phyloP scores from a whole-genome alignment of 2,329 filamentous ascomycete genomes.

The Talaromyces sp. region DNA sequence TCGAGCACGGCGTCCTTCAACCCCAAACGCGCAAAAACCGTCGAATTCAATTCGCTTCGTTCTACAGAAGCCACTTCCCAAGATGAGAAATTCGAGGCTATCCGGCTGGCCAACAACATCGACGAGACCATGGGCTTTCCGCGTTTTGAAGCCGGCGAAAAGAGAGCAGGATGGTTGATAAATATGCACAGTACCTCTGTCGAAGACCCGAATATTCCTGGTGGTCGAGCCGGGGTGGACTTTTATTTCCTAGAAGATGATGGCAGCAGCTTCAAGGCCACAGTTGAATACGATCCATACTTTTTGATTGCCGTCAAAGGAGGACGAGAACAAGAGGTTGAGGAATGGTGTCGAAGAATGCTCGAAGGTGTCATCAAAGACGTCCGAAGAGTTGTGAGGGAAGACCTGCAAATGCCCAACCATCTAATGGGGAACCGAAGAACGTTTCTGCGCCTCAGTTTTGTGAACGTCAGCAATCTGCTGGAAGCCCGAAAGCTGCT shows the following conservation, averaged over 20 bases:
- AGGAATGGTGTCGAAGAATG: constrained; percentile 82
- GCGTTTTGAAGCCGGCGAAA: constrained; percentile 82
- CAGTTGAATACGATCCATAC: constrained; percentile 93
- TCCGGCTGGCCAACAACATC: constrained; percentile 75
- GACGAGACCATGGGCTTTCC: constrained; percentile 94
- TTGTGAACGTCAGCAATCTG: constrained; percentile 81
- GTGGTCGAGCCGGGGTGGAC: constrained; percentile 84
- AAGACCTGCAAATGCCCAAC: constrained; percentile 92
- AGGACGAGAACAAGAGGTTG: constrained; percentile 84
- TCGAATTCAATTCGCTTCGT: constrained; percentile 68
- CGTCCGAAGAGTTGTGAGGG: constrained; percentile 75
- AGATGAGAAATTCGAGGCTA: constrained; percentile 87
- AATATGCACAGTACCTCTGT: constrained; percentile 89
- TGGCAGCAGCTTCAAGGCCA: constrained; percentile 88
- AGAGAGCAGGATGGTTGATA: constrained; percentile 84
- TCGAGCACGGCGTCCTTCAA: constrained; percentile 39
- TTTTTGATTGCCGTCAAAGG: constrained; percentile 87
- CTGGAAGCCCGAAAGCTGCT: constrained; percentile 78
- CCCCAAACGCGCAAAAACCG: constrained; percentile 63
- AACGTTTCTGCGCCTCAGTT: constrained; percentile 80
- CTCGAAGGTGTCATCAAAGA: constrained; percentile 78
- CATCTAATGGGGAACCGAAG: constrained; percentile 86
- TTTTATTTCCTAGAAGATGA: constrained; percentile 96
- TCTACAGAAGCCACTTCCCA: constrained; percentile 80
- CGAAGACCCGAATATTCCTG: constrained; percentile 74